Conservation (phyloP, 1,284 basidiomycete species). For the Meira miltonrushii region DNA sequence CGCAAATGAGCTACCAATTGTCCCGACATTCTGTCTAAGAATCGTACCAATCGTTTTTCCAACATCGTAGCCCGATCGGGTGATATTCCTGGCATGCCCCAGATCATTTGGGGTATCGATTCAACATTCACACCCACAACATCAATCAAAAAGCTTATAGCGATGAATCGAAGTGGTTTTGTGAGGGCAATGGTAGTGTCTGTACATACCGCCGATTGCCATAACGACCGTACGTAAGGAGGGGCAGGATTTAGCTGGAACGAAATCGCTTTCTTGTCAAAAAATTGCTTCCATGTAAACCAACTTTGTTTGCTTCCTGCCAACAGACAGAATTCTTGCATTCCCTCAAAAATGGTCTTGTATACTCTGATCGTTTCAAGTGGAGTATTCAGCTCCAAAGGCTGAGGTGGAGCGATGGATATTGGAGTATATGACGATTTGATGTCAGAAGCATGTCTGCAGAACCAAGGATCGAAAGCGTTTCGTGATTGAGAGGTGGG, state of each 20-base stretch:
- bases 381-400: slow-evolving; percentile 59
- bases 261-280: slow-evolving; percentile 19
- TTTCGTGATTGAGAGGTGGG: slow-evolving; percentile 58
- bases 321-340: slow-evolving; percentile 56
- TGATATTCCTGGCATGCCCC: neutral
- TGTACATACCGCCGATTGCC: slow-evolving; percentile 7
- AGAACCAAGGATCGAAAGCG: slow-evolving; percentile 67
- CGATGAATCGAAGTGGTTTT: neutral
- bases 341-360: slow-evolving; percentile 59
- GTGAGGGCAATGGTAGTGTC: slow-evolving; percentile 1
- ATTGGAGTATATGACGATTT: neutral
- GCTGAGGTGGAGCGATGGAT: slow-evolving; percentile 64
- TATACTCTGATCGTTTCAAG: slow-evolving; percentile 61
- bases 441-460: slow-evolving; percentile 63
- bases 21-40: slow-evolving; percentile 3
- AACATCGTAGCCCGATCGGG: neutral
- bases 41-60: neutral
- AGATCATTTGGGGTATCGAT: neutral
- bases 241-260: slow-evolving; percentile 18
- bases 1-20: slow-evolving; percentile 30
- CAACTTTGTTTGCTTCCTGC: slow-evolving; percentile 18
- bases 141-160: neutral
- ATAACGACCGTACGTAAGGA: slow-evolving; percentile 24
- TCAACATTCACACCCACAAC: neutral
- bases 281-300: slow-evolving; percentile 24